These are phyloP conservation scores for Cryptosporidium canis DNA, from an alignment of 169 alveolate genomes.

Conservation along the genomic window DNA sequence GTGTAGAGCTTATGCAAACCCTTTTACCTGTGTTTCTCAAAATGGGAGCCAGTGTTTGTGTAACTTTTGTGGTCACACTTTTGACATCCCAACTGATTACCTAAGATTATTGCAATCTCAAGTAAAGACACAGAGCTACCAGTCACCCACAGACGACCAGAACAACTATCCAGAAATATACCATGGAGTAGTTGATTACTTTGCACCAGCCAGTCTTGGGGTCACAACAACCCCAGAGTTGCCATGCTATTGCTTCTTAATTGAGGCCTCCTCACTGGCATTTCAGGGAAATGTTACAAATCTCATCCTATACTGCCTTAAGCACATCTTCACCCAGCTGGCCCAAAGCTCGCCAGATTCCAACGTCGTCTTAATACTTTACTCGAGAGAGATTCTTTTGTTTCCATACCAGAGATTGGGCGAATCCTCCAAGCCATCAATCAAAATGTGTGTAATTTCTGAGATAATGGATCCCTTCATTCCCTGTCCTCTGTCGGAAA, in stretches of 20 bases:
- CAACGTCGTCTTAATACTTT: conserved; percentile 13
- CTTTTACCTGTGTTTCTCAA: conserved; percentile 76
- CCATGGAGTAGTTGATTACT: conserved; percentile 70
- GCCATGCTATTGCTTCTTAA: conserved; percentile 65
- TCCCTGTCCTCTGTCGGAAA: conserved; percentile 55
- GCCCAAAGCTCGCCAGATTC: conserved; percentile 35
- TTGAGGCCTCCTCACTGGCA: conserved; percentile 56
- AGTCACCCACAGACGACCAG: conserved; percentile 1
- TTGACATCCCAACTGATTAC: conserved; percentile 70
- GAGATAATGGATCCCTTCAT: conserved; percentile 54
- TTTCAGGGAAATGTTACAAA: conserved; percentile 29
- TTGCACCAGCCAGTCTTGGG: conserved; percentile 69
- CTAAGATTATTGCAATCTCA: conserved; percentile 59
- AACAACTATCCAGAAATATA: conserved; percentile 60
- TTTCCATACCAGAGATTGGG: conserved; percentile 25
- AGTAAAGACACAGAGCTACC: conserved; percentile 23
- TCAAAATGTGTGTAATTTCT: conserved; percentile 47
- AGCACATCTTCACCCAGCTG: conserved; percentile 24
- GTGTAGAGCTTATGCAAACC: conserved; percentile 77
- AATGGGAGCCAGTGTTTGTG: conserved; percentile 77
- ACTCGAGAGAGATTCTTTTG: conserved; percentile 47
- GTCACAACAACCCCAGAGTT: conserved; percentile 34
- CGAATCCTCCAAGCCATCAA: background rate
- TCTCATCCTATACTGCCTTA: conserved; percentile 32
- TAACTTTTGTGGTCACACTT: conserved; percentile 77